phyloP scores from a whole-genome alignment of 768 basidiomycete genomes.

The Naganishia friedmannii region DNA sequence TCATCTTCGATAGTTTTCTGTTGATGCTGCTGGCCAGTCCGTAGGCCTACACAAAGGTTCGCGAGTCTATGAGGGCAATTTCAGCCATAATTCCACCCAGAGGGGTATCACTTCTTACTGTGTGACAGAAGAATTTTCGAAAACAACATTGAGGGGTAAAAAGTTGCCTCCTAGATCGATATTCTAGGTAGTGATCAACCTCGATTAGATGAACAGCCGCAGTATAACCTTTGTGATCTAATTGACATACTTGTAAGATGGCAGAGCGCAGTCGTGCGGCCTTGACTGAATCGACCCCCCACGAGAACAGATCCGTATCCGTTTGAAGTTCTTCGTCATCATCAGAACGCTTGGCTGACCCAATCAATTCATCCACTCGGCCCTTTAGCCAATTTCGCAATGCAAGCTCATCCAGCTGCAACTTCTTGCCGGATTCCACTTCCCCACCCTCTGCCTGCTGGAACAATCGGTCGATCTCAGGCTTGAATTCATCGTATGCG shows the following conservation, averaged over 20 bases:
- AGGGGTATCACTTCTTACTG: constrained; percentile 29
- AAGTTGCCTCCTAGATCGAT: constrained; percentile 33
- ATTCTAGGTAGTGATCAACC: constrained; percentile 21
- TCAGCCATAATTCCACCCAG: not conserved
- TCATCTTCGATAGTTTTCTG: constrained; percentile 15
- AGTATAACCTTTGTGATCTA: not conserved
- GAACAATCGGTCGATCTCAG: constrained; percentile 44
- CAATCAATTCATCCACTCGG: constrained; percentile 31
- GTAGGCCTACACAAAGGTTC: constrained; percentile 32
- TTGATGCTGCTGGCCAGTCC: constrained; percentile 25
- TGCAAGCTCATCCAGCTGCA: constrained; percentile 2
- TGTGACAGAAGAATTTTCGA: constrained; percentile 42
- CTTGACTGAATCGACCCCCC: constrained; percentile 50
- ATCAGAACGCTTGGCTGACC: constrained; percentile 13
- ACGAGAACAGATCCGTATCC: constrained; percentile 47
- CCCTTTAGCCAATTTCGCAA: constrained; percentile 26
- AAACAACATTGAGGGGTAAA: constrained; percentile 45
- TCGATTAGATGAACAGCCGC: not conserved
- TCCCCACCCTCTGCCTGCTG: not conserved
- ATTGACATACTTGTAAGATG: constrained; percentile 39
- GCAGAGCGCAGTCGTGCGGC: constrained; percentile 41
- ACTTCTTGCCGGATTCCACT: not conserved
- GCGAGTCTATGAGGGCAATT: not conserved
- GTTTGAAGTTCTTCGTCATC: constrained; percentile 21
- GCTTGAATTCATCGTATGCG: constrained; percentile 45